Base-by-base conservation (phyloP, 257 asterid species). In the Solanum peruvianum region DNA sequence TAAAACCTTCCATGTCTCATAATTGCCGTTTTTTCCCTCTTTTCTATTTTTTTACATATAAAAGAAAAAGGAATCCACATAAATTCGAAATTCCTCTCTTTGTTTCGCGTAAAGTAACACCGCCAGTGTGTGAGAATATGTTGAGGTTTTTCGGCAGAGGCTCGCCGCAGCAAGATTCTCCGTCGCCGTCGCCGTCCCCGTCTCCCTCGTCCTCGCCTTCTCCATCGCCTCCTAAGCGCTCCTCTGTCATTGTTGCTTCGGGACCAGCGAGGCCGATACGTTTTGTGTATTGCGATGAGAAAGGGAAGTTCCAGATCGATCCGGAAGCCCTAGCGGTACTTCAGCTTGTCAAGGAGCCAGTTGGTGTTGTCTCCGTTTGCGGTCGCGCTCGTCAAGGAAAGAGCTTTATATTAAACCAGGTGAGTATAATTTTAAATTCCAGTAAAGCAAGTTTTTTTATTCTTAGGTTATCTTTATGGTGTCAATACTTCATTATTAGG, bases 351-450 rank as follows among this genome's bases (percentile, higher is more conserved):
- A 97, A 97, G 90, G 98, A 93, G 81, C 99, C 99, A 13, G 95
- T 97, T 4, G 99, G 99, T 7, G 96, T 97, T 66, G 99, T 97
- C 62, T 96, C 99, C 75, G 99, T 97, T 2, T 97, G 99, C 60
- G 99, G 99, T 47, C 99, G 99, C 52, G 99, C 99, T 85, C 98
- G 98, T n/a, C 99, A 97, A 88, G 99, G 99, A 85, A 97, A 97
- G 93, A 97, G 99, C 90, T 96, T 87, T 67, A 92, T 97, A 83
- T 86, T 97, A 20, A 97, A 97, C 90, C 98, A 97, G 99, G 99
- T 96, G 77, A 64, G 27, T 90, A 4, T 7, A 27, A 44, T 85
- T 85, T 29, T 14, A 12, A 11, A 47, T 49, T 66, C 62, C 69
- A 82, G 58, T 67, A 52, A 39, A 73, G 52, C 52, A 73, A 39